These are phyloP conservation scores for Neurospora tetraspora DNA, from an alignment of 495 filamentous ascomycete species.

Conservation along the genomic window DNA sequence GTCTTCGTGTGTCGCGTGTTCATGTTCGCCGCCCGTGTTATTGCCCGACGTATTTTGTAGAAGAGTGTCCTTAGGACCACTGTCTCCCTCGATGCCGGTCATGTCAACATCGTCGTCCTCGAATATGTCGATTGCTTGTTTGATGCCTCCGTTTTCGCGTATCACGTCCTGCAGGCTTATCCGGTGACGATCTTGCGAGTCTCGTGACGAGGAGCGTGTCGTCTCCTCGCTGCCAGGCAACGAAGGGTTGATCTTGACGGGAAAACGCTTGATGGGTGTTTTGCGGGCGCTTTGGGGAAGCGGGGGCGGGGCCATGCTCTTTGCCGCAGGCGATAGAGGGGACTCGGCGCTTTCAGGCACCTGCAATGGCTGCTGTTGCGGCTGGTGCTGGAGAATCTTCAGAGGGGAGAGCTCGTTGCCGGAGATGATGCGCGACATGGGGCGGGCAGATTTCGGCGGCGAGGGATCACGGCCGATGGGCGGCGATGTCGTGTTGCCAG, in stretches of 20 bases:
- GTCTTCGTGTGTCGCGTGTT: constrained; percentile 15
- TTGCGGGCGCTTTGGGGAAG: constrained; percentile 35
- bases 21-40: constrained; percentile 2
- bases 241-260: constrained; percentile 35
- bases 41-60: constrained; percentile 1
- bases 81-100: constrained; percentile 12
- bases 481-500: constrained; percentile 10
- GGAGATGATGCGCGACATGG: constrained; percentile 36
- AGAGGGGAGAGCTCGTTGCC: constrained; percentile 40
- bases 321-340: constrained; percentile 1
- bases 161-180: constrained; percentile 35
- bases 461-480: constrained; percentile 15
- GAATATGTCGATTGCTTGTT: constrained; percentile 41
- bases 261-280: constrained; percentile 44
- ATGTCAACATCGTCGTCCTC: constrained; percentile 35
- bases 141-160: constrained; percentile 29
- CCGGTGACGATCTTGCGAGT: constrained; percentile 22
- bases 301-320: constrained; percentile 19
- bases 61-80: background rate
- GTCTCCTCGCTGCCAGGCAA: constrained; percentile 16
- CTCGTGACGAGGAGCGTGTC: constrained; percentile 12
- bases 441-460: constrained; percentile 28
- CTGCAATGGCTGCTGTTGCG: constrained; percentile 9
- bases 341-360: background rate
- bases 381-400: constrained; percentile 33